Base-by-base conservation (phyloP, 768 basidiomycete species). In the Mrakia gelida region DNA sequence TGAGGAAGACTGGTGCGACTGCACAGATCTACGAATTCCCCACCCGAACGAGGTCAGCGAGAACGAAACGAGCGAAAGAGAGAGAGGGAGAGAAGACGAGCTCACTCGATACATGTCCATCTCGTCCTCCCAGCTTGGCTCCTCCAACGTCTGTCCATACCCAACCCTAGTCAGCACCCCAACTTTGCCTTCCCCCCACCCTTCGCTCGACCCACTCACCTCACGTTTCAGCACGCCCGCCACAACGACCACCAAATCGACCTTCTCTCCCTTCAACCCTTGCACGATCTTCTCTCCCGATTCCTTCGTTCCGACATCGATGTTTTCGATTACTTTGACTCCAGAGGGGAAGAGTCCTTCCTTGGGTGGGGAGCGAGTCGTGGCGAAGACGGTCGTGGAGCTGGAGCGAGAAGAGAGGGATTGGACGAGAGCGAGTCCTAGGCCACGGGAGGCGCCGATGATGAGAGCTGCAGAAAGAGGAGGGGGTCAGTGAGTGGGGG, bases 41-140 rank as follows among this genome's bases (percentile, higher is more conserved):
- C 3, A 30, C 21, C 21, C 13, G 34, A 32, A 3, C 18, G 15
- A 23, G n/a, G 21, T 11, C 11, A 21, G 32, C 38, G 67, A 38
- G 23, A 43, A 26, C 8, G 67, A 38, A 23, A 34, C 9, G 67
- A 41, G 8, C 16, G 21, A 68, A 3, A 23, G 41, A 41, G 26
- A 18, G 21, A 21, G 41, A 45, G 38, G 0, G 7, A 23, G 34
- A 70, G 41, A 21, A 4, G 65, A 56, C 18, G 9, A 41, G 34
- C 73, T 86, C 0, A 86, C 83, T 54, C 86, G 85, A 85, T 87
- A 87, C 87, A 88, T 88, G 59, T 84, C 82, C 15, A 87, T 78
- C 79, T 87, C 84, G 71, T 86, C 86, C 63, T 83, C 83, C 80
- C 84, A 87, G 30, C 81, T 82, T 0, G 84, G 83, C 68, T 84